Base-by-base conservation (phyloP, 2,329 filamentous ascomycete genomes). In the Macroventuria anomochaeta region DNA sequence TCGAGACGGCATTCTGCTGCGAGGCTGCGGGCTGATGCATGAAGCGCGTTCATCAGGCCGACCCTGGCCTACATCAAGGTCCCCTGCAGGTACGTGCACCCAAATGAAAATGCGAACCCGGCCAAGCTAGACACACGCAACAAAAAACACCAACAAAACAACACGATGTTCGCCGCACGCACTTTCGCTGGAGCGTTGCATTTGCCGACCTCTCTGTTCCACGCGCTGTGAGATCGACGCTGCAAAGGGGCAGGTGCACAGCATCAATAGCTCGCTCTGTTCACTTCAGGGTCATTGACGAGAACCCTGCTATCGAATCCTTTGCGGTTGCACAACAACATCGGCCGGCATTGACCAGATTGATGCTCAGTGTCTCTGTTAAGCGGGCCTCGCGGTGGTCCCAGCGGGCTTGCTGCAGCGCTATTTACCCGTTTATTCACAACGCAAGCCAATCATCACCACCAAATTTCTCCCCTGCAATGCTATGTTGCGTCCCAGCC, bases 351-450 rank as follows among this genome's bases (percentile, higher is more conserved):
- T 46, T 26, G 48, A 61, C 61, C 62, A 64, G 58, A 66, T 61
- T 59, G 58, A 61, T 61, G 37, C 49, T 61, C 57, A 57, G 39
- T 52, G 55, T 57, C 52, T 43, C 53, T 53, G 34, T 23, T 44
- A 40, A 49, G 51, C 40, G 51, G 59, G 44, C 38, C 41, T 41
- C 29, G 37, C 17, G 25, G 47, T 43, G 53, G 46, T 47, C 53
- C 47, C 48, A 60, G 57, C 55, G 53, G 62, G 46, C 61, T 59
- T 58, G 34, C 47, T 58, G 53, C 59, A 59, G 65, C 67, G 62
- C 55, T 60, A 71, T 71, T 72, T 68, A 70, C 62, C 71, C 69
- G 64, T 70, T 65, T 67, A 67, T 71, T 71, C 58, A 34, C 42
- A 23, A 20, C 29, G 23, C 7, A 13, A 49, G 46, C 71, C 68